phyloP scores from a whole-genome alignment of 768 basidiomycete genomes.

The Tylopilus plumbeoviolaceoides region DNA sequence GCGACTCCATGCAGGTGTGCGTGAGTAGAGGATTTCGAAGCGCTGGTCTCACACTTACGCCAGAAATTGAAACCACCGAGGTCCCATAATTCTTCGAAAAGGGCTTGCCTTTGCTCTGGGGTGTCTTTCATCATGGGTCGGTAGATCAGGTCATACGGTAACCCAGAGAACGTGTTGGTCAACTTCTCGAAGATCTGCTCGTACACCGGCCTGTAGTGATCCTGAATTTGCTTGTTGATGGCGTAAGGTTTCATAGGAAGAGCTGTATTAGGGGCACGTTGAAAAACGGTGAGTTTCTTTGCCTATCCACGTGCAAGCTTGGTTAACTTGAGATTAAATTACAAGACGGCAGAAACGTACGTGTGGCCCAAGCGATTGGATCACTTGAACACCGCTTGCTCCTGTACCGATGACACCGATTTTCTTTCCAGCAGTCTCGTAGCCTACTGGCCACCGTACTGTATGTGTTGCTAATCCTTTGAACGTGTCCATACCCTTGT shows the following conservation, averaged over 20 bases:
- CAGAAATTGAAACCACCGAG: constrained; percentile 6
- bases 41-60: neutral
- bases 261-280: neutral
- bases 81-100: constrained; percentile 10
- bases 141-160: neutral
- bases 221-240: neutral
- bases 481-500: no score
- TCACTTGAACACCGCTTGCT: no score
- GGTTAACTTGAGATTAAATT: no score
- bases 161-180: neutral
- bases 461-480: no score
- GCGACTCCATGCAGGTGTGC: neutral
- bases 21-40: neutral
- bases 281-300: no score
- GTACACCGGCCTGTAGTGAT: constrained; percentile 13
- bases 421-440: no score
- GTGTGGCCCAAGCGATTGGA: no score
- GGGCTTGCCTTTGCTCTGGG: constrained; percentile 7
- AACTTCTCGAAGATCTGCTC: constrained; percentile 4
- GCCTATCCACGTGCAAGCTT: no score
- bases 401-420: no score
- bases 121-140: neutral
- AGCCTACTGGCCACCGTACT: no score
- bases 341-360: no score
- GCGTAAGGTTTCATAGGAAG: constrained; percentile 8